Evolutionary conservation across 768 basidiomycete genomes (phyloP).

Genomic region (Clathrus columnatus): DNA sequence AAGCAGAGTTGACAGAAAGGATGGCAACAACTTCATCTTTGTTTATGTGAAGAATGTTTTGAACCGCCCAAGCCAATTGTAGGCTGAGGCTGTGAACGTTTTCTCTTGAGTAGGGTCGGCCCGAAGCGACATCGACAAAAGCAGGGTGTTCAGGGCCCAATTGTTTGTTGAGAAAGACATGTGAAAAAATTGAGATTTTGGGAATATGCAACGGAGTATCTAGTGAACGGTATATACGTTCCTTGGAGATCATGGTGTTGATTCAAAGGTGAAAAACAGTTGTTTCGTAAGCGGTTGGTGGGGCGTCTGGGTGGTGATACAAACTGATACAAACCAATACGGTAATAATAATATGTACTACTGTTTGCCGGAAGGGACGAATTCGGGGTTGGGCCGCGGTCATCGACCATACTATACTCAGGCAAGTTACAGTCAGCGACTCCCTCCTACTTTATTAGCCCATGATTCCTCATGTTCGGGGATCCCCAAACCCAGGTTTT

Average conservation of each 20-base stretch:
- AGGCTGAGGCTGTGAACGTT: slow-evolving; percentile 47
- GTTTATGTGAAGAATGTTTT: slow-evolving; percentile 21
- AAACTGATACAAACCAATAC: too few species aligned
- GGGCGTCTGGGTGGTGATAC: too few species aligned
- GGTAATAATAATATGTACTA: too few species aligned
- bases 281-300: neutral
- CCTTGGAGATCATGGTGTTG: too few species aligned
- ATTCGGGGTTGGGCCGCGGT: too few species aligned
- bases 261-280: too few species aligned
- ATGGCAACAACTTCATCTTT: slow-evolving; percentile 55
- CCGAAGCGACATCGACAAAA: slow-evolving; percentile 59
- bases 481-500: too few species aligned
- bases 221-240: slow-evolving; percentile 37
- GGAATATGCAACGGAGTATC: slow-evolving; percentile 30
- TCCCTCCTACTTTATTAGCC: too few species aligned
- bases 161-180: slow-evolving; percentile 32
- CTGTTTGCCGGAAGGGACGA: too few species aligned
- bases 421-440: too few species aligned
- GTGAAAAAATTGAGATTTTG: slow-evolving; percentile 39
- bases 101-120: slow-evolving; percentile 45
- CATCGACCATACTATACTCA: too few species aligned
- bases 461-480: too few species aligned
- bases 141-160: slow-evolving; percentile 28
- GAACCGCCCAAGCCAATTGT: slow-evolving; percentile 52
- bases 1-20: slow-evolving; percentile 60